phyloP scores from a whole-genome alignment of 2,329 filamentous ascomycete genomes.

The Penicillium expansum region DNA sequence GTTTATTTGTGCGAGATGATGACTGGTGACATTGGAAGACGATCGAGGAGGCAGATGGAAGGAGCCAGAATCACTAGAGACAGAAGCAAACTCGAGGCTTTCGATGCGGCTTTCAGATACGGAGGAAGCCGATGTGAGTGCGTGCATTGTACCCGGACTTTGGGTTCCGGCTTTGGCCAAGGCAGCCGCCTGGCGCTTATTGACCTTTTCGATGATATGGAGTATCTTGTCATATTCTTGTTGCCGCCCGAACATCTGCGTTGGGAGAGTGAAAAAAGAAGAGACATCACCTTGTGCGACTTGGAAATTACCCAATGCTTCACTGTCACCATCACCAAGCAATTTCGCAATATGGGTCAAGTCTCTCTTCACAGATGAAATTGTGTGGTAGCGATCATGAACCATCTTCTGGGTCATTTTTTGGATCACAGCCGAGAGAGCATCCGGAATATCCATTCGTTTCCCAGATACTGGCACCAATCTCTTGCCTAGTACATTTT shows the following conservation, averaged over 20 bases:
- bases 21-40: slow-evolving; percentile 36
- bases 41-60: slow-evolving; percentile 39
- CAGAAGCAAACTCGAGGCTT: slow-evolving; percentile 49
- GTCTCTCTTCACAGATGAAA: slow-evolving; percentile 80
- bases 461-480: slow-evolving; percentile 74
- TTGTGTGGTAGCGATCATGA: slow-evolving; percentile 83
- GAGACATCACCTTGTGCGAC: slow-evolving; percentile 84
- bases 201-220: slow-evolving; percentile 72
- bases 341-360: slow-evolving; percentile 70
- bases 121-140: slow-evolving; percentile 54
- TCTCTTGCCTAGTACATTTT: slow-evolving; percentile 77
- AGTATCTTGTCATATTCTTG: slow-evolving; percentile 69
- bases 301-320: slow-evolving; percentile 68
- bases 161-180: slow-evolving; percentile 33
- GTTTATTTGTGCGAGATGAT: slow-evolving; percentile 29
- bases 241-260: slow-evolving; percentile 74
- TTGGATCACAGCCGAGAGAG: slow-evolving; percentile 76
- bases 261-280: slow-evolving; percentile 85
- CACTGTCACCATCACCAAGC: slow-evolving; percentile 69
- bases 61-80: slow-evolving; percentile 55
- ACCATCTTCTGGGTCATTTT: slow-evolving; percentile 91
- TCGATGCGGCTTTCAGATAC: slow-evolving; percentile 52
- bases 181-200: slow-evolving; percentile 57
- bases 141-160: slow-evolving; percentile 44
- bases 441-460: slow-evolving; percentile 79